Evolutionary conservation across 2,329 filamentous ascomycete species (phyloP).

Genomic region (Colletotrichum limetticola): DNA sequence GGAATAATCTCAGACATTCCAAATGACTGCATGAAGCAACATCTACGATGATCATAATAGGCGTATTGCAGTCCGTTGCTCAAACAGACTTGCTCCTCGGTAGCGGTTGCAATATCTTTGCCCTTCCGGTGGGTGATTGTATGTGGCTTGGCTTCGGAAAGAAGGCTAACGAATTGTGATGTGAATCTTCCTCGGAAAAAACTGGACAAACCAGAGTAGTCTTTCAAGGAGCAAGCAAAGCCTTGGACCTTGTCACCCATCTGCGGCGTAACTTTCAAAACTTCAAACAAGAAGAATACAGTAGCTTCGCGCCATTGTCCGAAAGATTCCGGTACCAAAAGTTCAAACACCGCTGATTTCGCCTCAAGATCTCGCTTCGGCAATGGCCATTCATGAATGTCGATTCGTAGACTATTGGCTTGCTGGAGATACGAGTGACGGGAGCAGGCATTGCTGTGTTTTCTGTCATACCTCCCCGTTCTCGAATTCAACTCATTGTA

Average conservation of each 20-base stretch:
- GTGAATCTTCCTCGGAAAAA: too few species aligned
- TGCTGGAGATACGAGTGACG: too few species aligned
- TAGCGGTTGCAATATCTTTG: background rate
- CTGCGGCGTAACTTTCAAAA: conserved; percentile 44
- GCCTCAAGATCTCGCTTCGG: too few species aligned
- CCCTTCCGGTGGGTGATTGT: too few species aligned
- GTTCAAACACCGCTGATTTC: too few species aligned
- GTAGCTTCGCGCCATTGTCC: conserved; percentile 61
- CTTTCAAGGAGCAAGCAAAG: background rate
- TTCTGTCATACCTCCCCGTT: background rate
- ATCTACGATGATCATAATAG: conserved; percentile 47
- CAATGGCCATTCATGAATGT: conserved; percentile 63
- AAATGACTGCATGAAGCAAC: conserved; percentile 35
- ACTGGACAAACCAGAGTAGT: background rate
- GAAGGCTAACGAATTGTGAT: too few species aligned
- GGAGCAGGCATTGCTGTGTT: too few species aligned
- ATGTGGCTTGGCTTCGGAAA: too few species aligned
- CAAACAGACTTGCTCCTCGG: conserved; percentile 52
- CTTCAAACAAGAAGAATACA: conserved; percentile 50
- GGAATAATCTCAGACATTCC: background rate
- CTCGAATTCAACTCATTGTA: background rate
- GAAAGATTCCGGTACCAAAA: conserved; percentile 53
- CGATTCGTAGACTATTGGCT: too few species aligned
- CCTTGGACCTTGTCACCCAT: too few species aligned
- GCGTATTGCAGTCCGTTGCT: conserved; percentile 56